These are phyloP conservation scores for Aspergillus funiculosus DNA, from an alignment of 495 filamentous ascomycete species.

Conservation along the genomic window DNA sequence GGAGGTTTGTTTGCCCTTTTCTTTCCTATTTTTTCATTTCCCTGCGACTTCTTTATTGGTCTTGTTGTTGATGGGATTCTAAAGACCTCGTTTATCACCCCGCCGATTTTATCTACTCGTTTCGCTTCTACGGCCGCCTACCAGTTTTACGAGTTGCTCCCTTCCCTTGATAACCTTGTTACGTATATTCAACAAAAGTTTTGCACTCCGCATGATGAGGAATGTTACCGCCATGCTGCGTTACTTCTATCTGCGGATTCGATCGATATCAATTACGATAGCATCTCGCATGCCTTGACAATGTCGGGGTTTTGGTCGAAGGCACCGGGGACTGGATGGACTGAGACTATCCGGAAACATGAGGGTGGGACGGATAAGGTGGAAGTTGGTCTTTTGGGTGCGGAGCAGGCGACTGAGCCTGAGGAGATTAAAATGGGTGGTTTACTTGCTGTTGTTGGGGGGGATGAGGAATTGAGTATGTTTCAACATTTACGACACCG, in stretches of 20 bases:
- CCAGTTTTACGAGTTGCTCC: conserved; percentile 63
- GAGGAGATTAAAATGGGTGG: conserved; percentile 76
- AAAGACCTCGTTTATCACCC: conserved; percentile 54
- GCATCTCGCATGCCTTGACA: conserved; percentile 58
- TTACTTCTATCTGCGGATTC: conserved; percentile 50
- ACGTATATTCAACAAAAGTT: conserved; percentile 51
- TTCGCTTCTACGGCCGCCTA: conserved; percentile 60
- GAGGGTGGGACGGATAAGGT: conserved; percentile 41
- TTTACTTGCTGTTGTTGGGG: conserved; percentile 69
- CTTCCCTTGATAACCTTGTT: conserved; percentile 50
- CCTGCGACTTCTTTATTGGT: background rate
- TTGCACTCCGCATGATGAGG: conserved; percentile 39
- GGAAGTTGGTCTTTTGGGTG: conserved; percentile 77
- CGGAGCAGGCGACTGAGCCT: conserved; percentile 56
- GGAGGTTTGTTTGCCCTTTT: conserved; percentile 34
- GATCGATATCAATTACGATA: conserved; percentile 75
- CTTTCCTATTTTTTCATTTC: background rate
- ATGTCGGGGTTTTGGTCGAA: conserved; percentile 57
- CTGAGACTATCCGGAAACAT: conserved; percentile 39
- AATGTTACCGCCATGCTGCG: conserved; percentile 34
- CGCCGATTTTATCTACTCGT: conserved; percentile 54
- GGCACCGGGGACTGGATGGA: conserved; percentile 43
- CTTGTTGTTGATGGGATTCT: background rate
- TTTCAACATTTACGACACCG: conserved; percentile 4
- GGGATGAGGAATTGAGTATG: conserved; percentile 63